phyloP scores from a whole-genome alignment of 2,329 filamentous ascomycete genomes.

The Cadophora sp. region DNA sequence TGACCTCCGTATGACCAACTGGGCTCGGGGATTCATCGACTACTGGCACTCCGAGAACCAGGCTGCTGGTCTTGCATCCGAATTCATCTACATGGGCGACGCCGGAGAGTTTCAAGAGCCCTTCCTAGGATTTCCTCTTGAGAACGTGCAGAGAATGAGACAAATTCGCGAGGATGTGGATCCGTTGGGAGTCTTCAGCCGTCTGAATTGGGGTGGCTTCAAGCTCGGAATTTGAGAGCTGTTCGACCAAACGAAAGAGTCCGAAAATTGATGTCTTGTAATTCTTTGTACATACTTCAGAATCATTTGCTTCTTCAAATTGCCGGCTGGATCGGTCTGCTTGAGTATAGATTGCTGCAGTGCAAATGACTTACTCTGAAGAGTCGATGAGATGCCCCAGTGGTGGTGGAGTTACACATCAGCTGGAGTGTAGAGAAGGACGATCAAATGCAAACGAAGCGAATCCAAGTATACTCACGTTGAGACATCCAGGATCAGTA shows the following conservation, averaged over 20 bases:
- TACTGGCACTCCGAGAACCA: constrained; percentile 44
- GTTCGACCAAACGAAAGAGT: background rate
- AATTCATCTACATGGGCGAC: constrained; percentile 36
- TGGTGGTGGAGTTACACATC: too few species aligned
- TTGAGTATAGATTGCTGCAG: too few species aligned
- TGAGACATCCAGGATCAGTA: too few species aligned
- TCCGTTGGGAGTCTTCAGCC: constrained; percentile 36
- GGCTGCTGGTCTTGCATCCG: constrained; percentile 16
- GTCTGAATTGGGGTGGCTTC: background rate
- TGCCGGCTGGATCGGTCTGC: background rate
- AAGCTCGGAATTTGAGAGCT: background rate
- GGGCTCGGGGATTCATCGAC: constrained; percentile 42
- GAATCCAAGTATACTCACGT: too few species aligned
- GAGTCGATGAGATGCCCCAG: too few species aligned
- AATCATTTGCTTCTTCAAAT: background rate
- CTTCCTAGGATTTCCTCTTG: constrained; percentile 45
- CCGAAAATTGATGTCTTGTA: background rate
- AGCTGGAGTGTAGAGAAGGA: too few species aligned
- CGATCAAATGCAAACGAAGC: too few species aligned
- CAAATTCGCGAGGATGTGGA: constrained; percentile 39
- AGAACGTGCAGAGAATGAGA: constrained; percentile 43
- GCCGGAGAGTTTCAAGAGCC: constrained; percentile 30
- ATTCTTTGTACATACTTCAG: background rate
- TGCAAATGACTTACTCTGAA: too few species aligned
- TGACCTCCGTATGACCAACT: constrained; percentile 46